Conservation (phyloP, 2,329 filamentous ascomycete genomes). For the Neopestalotiopsis sp. region DNA sequence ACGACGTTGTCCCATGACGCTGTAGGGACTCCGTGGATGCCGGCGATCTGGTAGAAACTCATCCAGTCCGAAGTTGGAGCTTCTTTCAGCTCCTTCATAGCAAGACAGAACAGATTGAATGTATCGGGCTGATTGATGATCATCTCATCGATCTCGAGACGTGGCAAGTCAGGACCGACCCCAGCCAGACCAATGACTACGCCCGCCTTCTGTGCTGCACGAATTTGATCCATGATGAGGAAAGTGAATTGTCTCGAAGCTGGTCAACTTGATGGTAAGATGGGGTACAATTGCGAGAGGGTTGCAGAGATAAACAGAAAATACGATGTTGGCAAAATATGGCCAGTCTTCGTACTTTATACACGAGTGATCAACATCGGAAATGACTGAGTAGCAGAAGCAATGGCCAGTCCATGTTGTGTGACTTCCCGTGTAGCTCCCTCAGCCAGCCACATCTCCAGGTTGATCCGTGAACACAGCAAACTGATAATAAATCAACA, state of each 20-base stretch:
- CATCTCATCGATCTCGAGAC: background rate
- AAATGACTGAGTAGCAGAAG: no score
- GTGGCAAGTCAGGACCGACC: background rate
- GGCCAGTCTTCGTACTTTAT: no score
- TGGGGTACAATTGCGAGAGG: no score
- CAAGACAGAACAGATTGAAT: background rate
- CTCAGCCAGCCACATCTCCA: no score
- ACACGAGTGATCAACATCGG: no score
- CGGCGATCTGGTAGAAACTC: slow-evolving; percentile 22
- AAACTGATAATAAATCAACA: no score
- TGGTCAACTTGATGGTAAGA: background rate
- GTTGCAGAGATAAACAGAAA: no score
- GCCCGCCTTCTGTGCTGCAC: background rate
- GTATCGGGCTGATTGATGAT: background rate
- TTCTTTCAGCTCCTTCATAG: background rate
- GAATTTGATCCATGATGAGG: background rate
- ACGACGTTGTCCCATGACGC: slow-evolving; percentile 22
- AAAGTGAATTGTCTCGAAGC: background rate
- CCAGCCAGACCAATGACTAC: background rate
- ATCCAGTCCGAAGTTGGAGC: background rate
- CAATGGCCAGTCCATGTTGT: no score
- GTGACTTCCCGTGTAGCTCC: no score
- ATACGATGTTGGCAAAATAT: no score
- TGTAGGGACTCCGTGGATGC: slow-evolving; percentile 24
- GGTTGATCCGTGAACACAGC: no score